Evolutionary conservation across 305 asterid species (phyloP), one percentile per base, ranked within the genome.

Genomic region (Fraxinus platypoda): DNA sequence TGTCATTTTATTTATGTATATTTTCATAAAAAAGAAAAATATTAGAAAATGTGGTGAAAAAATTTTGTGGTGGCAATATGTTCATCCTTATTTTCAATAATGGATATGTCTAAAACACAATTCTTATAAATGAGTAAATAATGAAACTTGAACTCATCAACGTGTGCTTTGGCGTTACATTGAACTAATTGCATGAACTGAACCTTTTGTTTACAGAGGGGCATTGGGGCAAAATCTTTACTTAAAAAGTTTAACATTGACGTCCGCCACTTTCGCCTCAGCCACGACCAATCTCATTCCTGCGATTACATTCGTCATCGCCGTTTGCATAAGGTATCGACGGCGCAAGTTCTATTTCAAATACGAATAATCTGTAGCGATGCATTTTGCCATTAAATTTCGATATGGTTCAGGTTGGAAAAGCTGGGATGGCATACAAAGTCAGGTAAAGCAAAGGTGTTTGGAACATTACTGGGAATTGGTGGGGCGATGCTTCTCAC

Each of bases 401-500:
- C 33, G 3, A 64, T 46, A 21, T 25, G 13, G 72, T 64, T 25
- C 80, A 95, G 98, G 90, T 77, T 94, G 85, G 98, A 95, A 87
- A 89, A 13, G 83, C 30, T 94, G 78, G 91, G 88, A 8, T 86
- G 89, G 87, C 87, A 84, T 17, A 82, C 92, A 4, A 38, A 70
- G 0, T 89, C 93, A 70, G 97, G 98, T 19, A 93, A 86, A 84
- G 96, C 97, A 71, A 95, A 95, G 86, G 90, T 87, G 3, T 46
- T 91, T 2, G 99, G 98, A 8, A 95, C 98, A 0, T 0, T 91
- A 17, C 0, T 90, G 33, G 91, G 97, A 73, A 82, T 93, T 38
- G 77, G 86, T 17, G 98, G 99, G 26, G 97, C 99, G n/a, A 92
- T 93, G 97, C 79, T 95, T 30, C 87, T 94, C 81, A 93, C 97